Conservation (phyloP, 202 grass and related monocot species). For the Musa balbisiana region DNA sequence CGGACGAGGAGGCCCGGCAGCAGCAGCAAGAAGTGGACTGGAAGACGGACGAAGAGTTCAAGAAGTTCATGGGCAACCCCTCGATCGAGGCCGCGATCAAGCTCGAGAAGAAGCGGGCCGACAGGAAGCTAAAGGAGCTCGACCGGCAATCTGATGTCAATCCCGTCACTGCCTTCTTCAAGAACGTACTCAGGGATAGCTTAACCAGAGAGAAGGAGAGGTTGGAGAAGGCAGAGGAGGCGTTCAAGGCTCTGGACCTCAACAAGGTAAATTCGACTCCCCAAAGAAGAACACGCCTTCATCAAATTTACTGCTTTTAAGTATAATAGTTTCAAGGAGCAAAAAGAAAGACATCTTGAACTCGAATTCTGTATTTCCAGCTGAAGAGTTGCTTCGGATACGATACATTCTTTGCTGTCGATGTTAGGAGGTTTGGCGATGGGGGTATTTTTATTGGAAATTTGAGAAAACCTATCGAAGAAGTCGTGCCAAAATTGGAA, state of each 20-base stretch:
- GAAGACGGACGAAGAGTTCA: conserved; percentile 97
- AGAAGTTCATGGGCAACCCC: conserved; percentile 96
- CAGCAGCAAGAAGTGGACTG: conserved; percentile 92
- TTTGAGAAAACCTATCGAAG: conserved; percentile 68
- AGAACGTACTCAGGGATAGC: conserved; percentile 44
- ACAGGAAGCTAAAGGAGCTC: conserved; percentile 68
- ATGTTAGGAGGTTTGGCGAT: conserved; percentile 80
- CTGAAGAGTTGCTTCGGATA: conserved; percentile 89
- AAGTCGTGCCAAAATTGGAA: conserved; percentile 68
- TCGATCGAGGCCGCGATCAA: conserved; percentile 92
- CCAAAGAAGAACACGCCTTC: not conserved
- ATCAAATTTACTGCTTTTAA: not conserved
- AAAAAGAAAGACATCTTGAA: not conserved
- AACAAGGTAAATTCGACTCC: conserved; percentile 43
- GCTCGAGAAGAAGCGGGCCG: conserved; percentile 84
- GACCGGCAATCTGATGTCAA: conserved; percentile 70
- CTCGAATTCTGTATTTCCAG: conserved; percentile 25
- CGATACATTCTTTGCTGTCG: conserved; percentile 85
- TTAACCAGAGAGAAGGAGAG: conserved; percentile 63
- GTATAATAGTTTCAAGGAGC: not conserved
- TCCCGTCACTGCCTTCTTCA: conserved; percentile 46
- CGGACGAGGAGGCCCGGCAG: conserved; percentile 26
- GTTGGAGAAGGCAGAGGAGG: conserved; percentile 66
- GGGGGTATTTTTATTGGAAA: conserved; percentile 94
- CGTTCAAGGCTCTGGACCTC: conserved; percentile 85